These are phyloP conservation scores for Tephrocybe sp. DNA, from an alignment of 768 basidiomycete species.

Conservation along the genomic window DNA sequence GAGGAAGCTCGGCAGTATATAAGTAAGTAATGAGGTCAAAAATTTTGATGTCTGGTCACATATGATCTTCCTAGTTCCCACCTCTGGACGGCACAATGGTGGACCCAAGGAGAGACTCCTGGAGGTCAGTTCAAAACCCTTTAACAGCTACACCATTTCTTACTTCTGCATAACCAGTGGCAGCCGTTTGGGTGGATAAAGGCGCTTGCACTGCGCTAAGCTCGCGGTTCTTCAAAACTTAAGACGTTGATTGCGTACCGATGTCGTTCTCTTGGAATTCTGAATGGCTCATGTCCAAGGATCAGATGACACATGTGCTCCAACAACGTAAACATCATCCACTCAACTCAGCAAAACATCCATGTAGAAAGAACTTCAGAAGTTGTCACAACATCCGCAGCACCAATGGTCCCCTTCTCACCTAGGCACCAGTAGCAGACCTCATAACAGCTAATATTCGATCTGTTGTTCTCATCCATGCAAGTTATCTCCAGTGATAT, in stretches of 20 bases:
- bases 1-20: constrained; percentile 51
- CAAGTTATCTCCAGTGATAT: constrained; percentile 9
- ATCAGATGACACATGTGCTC: too few species aligned
- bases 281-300: too few species aligned
- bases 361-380: neutral
- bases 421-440: too few species aligned
- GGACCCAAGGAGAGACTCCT: constrained; percentile 60
- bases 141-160: neutral
- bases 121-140: constrained; percentile 35
- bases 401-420: too few species aligned
- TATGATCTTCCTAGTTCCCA: constrained; percentile 27
- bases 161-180: constrained; percentile 28
- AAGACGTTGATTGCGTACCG: too few species aligned
- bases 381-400: constrained; percentile 1
- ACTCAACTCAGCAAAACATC: too few species aligned
- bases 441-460: too few species aligned
- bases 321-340: too few species aligned
- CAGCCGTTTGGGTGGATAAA: constrained; percentile 56
- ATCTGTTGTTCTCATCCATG: constrained; percentile 3
- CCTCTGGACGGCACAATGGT: constrained; percentile 56
- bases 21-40: constrained; percentile 33
- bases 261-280: too few species aligned
- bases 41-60: constrained; percentile 3
- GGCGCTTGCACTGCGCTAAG: constrained; percentile 43
- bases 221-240: constrained; percentile 28